Conservation (phyloP, 225 moss, liverwort and hornwort genomes). For the Takakia lepidozioides region DNA sequence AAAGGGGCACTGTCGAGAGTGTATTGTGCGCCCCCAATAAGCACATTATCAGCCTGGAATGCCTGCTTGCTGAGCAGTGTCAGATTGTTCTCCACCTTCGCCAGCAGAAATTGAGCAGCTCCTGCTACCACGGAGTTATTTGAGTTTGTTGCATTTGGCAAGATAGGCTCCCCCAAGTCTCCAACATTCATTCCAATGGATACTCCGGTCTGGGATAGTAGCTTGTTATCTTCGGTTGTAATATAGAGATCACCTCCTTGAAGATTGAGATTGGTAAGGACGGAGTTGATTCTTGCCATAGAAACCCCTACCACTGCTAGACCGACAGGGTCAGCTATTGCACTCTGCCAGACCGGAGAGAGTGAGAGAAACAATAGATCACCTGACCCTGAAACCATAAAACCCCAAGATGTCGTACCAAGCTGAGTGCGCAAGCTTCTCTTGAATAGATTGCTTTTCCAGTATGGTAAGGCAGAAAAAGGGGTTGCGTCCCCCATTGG, state of each 20-base stretch:
- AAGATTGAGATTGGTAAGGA: slow-evolving; percentile 20
- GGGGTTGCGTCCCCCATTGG: slow-evolving; percentile 14
- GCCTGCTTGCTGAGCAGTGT: slow-evolving; percentile 3
- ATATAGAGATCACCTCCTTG: slow-evolving; percentile 33
- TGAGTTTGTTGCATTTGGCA: slow-evolving; percentile 28
- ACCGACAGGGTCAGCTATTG: slow-evolving; percentile 16
- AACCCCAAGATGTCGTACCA: slow-evolving; percentile 20
- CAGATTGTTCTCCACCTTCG: slow-evolving; percentile 11
- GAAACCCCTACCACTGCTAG: slow-evolving; percentile 31
- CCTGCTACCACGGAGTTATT: slow-evolving; percentile 41
- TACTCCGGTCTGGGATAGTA: slow-evolving; percentile 26
- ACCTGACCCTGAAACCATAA: slow-evolving; percentile 14
- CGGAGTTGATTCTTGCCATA: slow-evolving; percentile 20
- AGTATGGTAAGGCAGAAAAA: slow-evolving; percentile 19
- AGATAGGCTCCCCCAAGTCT: slow-evolving; percentile 19
- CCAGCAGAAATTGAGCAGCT: slow-evolving; percentile 26
- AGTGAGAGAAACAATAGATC: slow-evolving; percentile 25
- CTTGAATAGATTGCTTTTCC: slow-evolving; percentile 22
- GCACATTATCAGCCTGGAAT: slow-evolving; percentile 19
- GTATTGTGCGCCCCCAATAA: slow-evolving; percentile 26
- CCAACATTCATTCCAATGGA: slow-evolving; percentile 14
- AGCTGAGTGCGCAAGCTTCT: slow-evolving; percentile 10
- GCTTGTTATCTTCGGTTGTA: slow-evolving; percentile 24
- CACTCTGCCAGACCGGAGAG: slow-evolving; percentile 17
- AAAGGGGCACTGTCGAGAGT: slow-evolving; percentile 25